Conservation (phyloP, 2,329 filamentous ascomycete genomes). For the Arthrobotrys megalospora region DNA sequence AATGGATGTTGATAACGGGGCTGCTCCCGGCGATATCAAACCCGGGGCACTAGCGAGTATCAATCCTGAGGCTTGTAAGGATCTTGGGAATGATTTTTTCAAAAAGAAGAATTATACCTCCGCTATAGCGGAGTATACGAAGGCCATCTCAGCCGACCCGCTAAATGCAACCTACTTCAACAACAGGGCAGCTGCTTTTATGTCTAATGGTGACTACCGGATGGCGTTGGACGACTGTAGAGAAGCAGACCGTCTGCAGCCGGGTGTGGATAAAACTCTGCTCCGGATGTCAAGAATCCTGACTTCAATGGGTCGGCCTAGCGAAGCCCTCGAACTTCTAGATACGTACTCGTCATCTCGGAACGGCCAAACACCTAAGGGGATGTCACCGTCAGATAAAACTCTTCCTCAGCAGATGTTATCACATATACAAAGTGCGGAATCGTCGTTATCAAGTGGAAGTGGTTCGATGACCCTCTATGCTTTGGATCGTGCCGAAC, state of each 20-base stretch:
- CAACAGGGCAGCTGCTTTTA: conserved; percentile 91
- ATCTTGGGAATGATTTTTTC: conserved; percentile 95
- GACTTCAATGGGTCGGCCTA: conserved; percentile 85
- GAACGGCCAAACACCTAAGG: conserved; percentile 6
- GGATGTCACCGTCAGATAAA: conserved; percentile 73
- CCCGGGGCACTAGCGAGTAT: conserved; percentile 68
- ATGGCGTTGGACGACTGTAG: conserved; percentile 94
- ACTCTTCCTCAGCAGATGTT: conserved; percentile 87
- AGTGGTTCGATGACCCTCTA: conserved; percentile 91
- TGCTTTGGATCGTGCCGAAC: conserved; percentile 90
- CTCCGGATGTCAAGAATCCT: conserved; percentile 91
- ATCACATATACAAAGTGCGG: conserved; percentile 83
- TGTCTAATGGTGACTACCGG: conserved; percentile 57
- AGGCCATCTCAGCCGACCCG: conserved; percentile 91
- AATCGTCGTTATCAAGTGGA: conserved; percentile 80
- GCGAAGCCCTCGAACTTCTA: conserved; percentile 83
- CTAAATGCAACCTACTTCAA: conserved; percentile 90
- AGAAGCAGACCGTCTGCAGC: conserved; percentile 84
- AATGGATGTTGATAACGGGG: conserved; percentile 47
- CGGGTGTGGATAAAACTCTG: conserved; percentile 87
- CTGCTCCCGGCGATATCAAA: not conserved
- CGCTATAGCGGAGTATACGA: conserved; percentile 93
- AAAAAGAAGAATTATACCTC: conserved; percentile 91
- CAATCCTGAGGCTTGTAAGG: conserved; percentile 92
- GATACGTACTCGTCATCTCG: conserved; percentile 15